Base-by-base conservation (phyloP, 2,329 filamentous ascomycete genomes). In the Calonectria montana region DNA sequence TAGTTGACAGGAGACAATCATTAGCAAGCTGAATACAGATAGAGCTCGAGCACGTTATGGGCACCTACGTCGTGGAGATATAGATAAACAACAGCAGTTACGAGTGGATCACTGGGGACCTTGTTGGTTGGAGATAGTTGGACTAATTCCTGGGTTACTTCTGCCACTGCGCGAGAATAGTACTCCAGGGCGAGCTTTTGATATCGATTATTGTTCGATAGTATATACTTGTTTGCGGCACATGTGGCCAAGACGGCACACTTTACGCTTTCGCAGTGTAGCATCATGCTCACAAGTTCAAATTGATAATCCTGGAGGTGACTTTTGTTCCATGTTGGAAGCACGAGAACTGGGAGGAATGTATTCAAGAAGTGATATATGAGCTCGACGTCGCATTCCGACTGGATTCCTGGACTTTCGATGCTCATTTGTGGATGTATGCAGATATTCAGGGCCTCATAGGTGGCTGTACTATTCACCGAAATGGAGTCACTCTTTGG, bases 281-380 rank as follows among this genome's bases (percentile, higher is more conserved):
- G 57, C 65, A 72, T 72, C 69, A 71, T 72, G 59, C 59, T 59
- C 8, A 72, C 59, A 23, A 72, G 43, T 16, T 72, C 45, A 47
- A 48, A 69, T 23, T 72, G 57, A 15, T 69, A 69, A 12, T 72
- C 69, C 18, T 69, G 4, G 13, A 69, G 50, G 37, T 68, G 39
- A 1, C 15, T 31, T 37, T 47, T 65, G 59, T 64, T 72, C 69
- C 65, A 68, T 4, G 69, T 72, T 10, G 69, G 69, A 12, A 72
- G 57, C 4, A 72, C 59, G 13, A 72, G 65, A 16, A 69, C 39
- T 4, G 65, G 55, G 4, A 69, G 41, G 27, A 69, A 72, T 5
- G 27, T 65, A 57, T 72, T 72, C n/a, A 65, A 16, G 29, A 68
- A 72, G 59, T 72, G 69, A 43, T 72, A 72, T 12, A 69, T 25